Conservation (phyloP, 2,329 filamentous ascomycete genomes). For the Tolypocladium tropicale region DNA sequence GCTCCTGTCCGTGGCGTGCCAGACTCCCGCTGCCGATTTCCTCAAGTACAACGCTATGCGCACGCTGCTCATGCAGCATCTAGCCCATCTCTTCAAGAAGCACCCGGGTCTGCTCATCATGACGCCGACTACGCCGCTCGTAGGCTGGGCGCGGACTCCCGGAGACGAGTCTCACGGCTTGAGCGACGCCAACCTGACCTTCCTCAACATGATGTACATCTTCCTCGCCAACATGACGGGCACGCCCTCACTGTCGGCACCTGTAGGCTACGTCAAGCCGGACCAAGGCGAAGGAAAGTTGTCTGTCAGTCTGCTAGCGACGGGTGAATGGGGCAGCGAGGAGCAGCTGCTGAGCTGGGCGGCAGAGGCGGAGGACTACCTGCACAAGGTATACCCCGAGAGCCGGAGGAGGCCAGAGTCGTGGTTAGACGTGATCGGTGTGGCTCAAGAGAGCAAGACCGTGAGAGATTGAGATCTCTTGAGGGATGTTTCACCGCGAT, state of each 20-base stretch:
- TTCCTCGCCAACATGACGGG: conserved; percentile 79
- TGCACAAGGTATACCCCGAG: conserved; percentile 36
- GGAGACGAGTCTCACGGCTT: conserved; percentile 60
- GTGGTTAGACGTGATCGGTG: conserved; percentile 48
- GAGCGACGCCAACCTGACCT: conserved; percentile 59
- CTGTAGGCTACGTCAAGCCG: conserved; percentile 60
- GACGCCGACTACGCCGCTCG: conserved; percentile 65
- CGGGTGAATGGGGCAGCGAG: conserved; percentile 58
- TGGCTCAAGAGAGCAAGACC: conserved; percentile 9
- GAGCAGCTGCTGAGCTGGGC: conserved; percentile 54
- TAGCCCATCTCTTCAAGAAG: conserved; percentile 57
- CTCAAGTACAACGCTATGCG: conserved; percentile 65
- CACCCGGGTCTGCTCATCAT: conserved; percentile 70
- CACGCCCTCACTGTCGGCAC: conserved; percentile 63
- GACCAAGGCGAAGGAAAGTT: conserved; percentile 46
- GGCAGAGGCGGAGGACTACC: conserved; percentile 42
- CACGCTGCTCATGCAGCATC: conserved; percentile 66
- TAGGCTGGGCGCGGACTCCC: conserved; percentile 58
- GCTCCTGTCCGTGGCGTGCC: conserved; percentile 52
- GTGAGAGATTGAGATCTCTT: too few species aligned
- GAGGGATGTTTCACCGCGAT: neutral
- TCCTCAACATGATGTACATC: conserved; percentile 77
- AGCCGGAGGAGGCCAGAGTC: conserved; percentile 39
- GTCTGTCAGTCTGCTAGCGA: conserved; percentile 52
- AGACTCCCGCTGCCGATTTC: conserved; percentile 59